These are phyloP conservation scores for Astragalus membranaceus DNA, from an alignment of 306 rosid species.

Conservation along the genomic window DNA sequence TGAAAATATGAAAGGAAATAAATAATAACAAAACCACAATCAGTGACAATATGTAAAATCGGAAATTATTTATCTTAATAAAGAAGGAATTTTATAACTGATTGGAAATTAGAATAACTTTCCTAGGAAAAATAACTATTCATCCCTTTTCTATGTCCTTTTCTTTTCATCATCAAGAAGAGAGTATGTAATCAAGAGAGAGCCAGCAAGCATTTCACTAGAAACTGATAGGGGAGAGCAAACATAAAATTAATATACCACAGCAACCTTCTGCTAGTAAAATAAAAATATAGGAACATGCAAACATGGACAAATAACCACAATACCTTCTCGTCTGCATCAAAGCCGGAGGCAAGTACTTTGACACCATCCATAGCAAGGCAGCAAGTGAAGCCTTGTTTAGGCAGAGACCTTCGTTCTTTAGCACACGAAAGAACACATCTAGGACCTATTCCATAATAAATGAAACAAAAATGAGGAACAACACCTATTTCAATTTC, in stretches of 20 bases:
- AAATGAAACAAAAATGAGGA: slow-evolving; percentile 9
- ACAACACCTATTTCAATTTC: background rate
- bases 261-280: background rate
- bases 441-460: slow-evolving; percentile 64
- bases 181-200: background rate
- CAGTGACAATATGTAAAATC: background rate
- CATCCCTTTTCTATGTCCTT: background rate
- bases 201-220: background rate
- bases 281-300: background rate
- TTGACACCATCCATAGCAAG: slow-evolving; percentile 90
- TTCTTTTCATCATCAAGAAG: background rate
- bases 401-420: slow-evolving; percentile 60
- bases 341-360: slow-evolving; percentile 89
- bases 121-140: background rate
- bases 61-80: background rate
- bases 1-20: background rate
- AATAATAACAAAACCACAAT: background rate
- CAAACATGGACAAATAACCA: slow-evolving; percentile 20
- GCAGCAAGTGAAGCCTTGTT: slow-evolving; percentile 81
- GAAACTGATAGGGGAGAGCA: background rate
- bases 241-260: background rate
- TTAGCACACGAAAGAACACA: slow-evolving; percentile 78
- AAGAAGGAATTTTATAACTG: background rate
- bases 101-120: background rate
- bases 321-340: slow-evolving; percentile 65